phyloP scores from a whole-genome alignment of 1,139 yeast species.

The Diutina siamensis region DNA sequence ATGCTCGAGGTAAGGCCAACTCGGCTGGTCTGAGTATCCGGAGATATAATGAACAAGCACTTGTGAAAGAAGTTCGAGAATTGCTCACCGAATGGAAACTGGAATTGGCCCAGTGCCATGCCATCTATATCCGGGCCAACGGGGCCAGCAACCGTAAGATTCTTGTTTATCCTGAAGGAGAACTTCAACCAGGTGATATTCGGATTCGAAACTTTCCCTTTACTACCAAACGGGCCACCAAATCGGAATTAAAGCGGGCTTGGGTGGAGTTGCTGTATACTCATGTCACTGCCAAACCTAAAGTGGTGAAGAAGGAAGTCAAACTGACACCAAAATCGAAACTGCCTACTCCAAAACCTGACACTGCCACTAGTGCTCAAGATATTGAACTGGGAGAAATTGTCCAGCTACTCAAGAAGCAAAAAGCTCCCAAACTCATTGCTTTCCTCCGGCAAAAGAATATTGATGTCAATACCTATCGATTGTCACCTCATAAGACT shows the following conservation, averaged over 20 bases:
- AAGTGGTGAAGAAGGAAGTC: constrained; percentile 14
- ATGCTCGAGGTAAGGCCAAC: constrained; percentile 87
- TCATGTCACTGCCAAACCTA: constrained; percentile 44
- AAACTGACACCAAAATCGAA: neutral
- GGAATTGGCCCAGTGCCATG: constrained; percentile 46
- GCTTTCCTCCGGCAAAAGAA: constrained; percentile 50
- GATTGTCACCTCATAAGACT: constrained; percentile 41
- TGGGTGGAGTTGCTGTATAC: constrained; percentile 73
- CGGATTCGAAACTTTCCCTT: constrained; percentile 70
- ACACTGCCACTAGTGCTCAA: constrained; percentile 15
- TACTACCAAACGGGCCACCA: constrained; percentile 82
- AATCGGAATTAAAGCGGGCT: constrained; percentile 67
- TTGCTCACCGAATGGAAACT: constrained; percentile 54
- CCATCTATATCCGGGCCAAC: constrained; percentile 75
- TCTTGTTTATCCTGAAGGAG: constrained; percentile 50
- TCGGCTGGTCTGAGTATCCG: constrained; percentile 92
- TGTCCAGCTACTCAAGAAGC: constrained; percentile 48
- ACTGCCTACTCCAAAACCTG: constrained; percentile 6
- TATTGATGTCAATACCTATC: constrained; percentile 30
- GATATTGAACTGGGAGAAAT: constrained; percentile 50
- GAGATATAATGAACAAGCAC: constrained; percentile 79
- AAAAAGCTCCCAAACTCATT: constrained; percentile 67
- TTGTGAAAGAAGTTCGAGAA: constrained; percentile 64
- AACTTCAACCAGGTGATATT: constrained; percentile 35
- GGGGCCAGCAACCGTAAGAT: constrained; percentile 60